phyloP scores from a whole-genome alignment of 139 green algal genomes.

The Chlamydomonas schloesseri region DNA sequence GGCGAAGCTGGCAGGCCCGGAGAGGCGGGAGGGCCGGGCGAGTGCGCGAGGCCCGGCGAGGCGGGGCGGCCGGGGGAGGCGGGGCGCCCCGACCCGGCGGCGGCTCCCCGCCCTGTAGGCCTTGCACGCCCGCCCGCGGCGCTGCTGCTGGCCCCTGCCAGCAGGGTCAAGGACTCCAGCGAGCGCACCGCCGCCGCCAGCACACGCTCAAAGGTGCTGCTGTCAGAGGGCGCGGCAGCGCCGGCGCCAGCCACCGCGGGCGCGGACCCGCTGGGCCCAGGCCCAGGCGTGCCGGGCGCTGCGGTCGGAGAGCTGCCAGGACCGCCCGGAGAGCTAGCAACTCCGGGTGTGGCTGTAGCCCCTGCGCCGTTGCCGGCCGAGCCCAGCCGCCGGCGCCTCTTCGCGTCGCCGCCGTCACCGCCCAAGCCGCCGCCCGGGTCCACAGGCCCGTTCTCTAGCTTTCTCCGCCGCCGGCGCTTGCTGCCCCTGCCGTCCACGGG shows the following conservation, averaged over 20 bases:
- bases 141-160: neutral
- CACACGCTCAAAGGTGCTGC: neutral
- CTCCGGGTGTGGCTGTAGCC: too few species aligned
- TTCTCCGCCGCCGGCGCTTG: neutral
- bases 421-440: neutral
- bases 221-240: neutral
- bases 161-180: conserved; percentile 14
- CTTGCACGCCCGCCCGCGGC: too few species aligned
- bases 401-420: too few species aligned
- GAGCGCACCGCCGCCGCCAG: conserved; percentile 21
- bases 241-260: neutral
- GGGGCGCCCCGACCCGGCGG: neutral
- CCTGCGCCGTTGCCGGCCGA: too few species aligned
- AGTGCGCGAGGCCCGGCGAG: neutral
- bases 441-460: neutral
- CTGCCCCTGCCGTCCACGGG: neutral
- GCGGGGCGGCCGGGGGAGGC: neutral
- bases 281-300: neutral
- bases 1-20: neutral
- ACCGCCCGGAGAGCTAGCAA: too few species aligned
- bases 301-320: too few species aligned
- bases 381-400: too few species aligned
- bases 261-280: too few species aligned
- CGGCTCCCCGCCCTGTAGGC: too few species aligned
- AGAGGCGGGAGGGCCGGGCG: neutral